Evolutionary conservation across 2,329 filamentous ascomycete genomes (phyloP), one percentile per base, ranked within the genome.

Genomic region (Claviceps cyperi): DNA sequence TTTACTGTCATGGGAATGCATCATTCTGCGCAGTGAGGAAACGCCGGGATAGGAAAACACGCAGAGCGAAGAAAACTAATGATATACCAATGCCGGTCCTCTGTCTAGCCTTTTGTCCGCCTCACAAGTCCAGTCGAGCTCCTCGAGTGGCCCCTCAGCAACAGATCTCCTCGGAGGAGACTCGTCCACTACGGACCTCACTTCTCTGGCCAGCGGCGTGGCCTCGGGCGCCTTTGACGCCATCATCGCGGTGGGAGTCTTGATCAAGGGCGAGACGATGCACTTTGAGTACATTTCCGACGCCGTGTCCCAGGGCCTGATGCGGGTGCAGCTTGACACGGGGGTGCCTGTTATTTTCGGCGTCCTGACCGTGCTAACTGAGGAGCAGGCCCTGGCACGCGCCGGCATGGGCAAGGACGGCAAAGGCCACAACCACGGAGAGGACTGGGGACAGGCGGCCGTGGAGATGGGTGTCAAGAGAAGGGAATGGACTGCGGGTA

Each of bases 201-300:
- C 75, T 28, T 68, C 75, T 14, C 59, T 71, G 17, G 54, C 72
- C 19, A 53, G 67, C 45, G 54, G 64, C 2, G 63, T 24, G 7
- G 15, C 67, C n/a, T 69, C 76, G 51, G 69, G 73, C 50, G 80
- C 88, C 19, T 97, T 97, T 61, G 91, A 97, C 64, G 92, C 92
- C 54, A 81, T 98, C 55, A 90, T 98, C 57, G 89, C 92, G 49
- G 86, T 98, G 58, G 92, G 92, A 50, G 90, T 95, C 51, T 79
- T 98, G 53, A 96, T 98, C 72, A 98, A 98, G 74, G 92, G 92
- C 65, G 86, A 94, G 69, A 97, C 92, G 6, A 96, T 96, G 89
- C 92, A 98, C 70, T 98, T 98, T 62, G 92, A 98, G 70, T 97
- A 98, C 71, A 98, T 98, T 60, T 78, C 90, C 41, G 92, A 97